A percentile compares a stretch with the other conserved stretches of the same genome.
Evolutionary conservation across 371 early-diverging fungal genomes (phyloP).

Genomic region (Mucor irregularis): DNA sequence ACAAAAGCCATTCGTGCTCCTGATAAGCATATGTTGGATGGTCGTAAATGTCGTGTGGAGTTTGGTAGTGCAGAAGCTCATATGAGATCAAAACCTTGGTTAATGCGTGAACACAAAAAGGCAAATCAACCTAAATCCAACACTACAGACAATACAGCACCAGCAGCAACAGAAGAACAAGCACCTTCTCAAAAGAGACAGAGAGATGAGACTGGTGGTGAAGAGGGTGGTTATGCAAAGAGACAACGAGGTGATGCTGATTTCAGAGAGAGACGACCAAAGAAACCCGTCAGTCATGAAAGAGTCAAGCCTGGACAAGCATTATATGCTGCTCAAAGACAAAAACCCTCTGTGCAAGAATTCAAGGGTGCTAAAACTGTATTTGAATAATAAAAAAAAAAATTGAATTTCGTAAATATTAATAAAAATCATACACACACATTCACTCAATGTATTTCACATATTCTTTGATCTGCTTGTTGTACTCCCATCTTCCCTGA

Average conservation of each 20-base stretch:
- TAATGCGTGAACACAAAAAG: constrained; percentile 45
- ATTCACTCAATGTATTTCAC: too few species aligned
- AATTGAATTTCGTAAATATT: too few species aligned
- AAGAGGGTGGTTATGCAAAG: constrained; percentile 5
- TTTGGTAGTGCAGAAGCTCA: constrained; percentile 62
- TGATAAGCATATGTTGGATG: constrained; percentile 45
- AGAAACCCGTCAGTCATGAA: constrained; percentile 24
- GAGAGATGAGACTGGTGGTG: constrained; percentile 25
- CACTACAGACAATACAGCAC: constrained; percentile 16
- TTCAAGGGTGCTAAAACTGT: constrained; percentile 68
- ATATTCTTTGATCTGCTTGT: too few species aligned
- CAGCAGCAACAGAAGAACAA: background rate
- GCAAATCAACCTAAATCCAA: constrained; percentile 27
- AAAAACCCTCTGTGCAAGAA: constrained; percentile 56
- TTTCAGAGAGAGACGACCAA: constrained; percentile 35
- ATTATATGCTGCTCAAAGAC: constrained; percentile 51
- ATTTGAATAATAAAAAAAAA: constrained; percentile 43
- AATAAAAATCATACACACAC: too few species aligned
- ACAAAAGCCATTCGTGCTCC: constrained; percentile 62
- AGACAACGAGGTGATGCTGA: constrained; percentile 25
- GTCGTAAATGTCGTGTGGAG: constrained; percentile 47
- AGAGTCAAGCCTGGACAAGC: constrained; percentile 54
- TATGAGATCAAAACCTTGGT: constrained; percentile 55
- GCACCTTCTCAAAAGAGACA: background rate
- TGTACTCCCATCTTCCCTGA: too few species aligned